These are phyloP conservation scores for Yamadazyma pseudoaaseri DNA, from an alignment of 1,139 yeast genomes.

Conservation along the genomic window DNA sequence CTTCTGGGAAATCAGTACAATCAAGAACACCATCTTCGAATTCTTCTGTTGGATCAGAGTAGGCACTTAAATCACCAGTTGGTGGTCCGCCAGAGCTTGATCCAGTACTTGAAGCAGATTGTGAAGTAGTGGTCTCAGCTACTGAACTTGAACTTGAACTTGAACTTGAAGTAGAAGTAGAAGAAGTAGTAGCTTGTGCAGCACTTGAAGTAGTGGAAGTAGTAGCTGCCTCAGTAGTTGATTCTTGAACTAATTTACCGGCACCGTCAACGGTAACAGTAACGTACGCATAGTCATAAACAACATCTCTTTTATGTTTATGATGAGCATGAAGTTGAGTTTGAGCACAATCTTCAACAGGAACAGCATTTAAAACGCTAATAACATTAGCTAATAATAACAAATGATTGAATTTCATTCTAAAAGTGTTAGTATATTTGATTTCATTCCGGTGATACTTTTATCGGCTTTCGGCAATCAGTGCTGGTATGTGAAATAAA, in stretches of 20 bases:
- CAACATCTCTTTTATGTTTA: constrained; percentile 73
- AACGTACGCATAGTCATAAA: constrained; percentile 80
- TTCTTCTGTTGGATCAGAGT: constrained; percentile 47
- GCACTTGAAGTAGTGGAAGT: constrained; percentile 13
- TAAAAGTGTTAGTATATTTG: not conserved
- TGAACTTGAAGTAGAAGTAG: constrained; percentile 4
- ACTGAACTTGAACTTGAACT: constrained; percentile 19
- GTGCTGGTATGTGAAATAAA: no score
- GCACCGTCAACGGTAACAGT: constrained; percentile 66
- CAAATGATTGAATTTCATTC: constrained; percentile 13
- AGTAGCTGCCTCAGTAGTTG: constrained; percentile 18
- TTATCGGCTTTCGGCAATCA: no score
- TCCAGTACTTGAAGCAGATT: constrained; percentile 8
- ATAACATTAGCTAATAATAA: constrained; percentile 15
- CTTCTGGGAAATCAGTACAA: constrained; percentile 64
- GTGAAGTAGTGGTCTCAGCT: constrained; percentile 10
- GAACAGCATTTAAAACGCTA: constrained; percentile 30
- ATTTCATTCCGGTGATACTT: no score
- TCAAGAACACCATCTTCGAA: constrained; percentile 64
- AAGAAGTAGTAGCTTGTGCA: constrained; percentile 11
- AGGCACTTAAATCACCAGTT: constrained; percentile 56
- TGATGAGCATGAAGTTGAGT: constrained; percentile 28
- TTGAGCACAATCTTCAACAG: constrained; percentile 23
- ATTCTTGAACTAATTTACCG: constrained; percentile 46
- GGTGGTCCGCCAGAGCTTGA: constrained; percentile 22